phyloP scores from a whole-genome alignment of 352 stramenopile genomes.

The Thalassiosira exigua region DNA sequence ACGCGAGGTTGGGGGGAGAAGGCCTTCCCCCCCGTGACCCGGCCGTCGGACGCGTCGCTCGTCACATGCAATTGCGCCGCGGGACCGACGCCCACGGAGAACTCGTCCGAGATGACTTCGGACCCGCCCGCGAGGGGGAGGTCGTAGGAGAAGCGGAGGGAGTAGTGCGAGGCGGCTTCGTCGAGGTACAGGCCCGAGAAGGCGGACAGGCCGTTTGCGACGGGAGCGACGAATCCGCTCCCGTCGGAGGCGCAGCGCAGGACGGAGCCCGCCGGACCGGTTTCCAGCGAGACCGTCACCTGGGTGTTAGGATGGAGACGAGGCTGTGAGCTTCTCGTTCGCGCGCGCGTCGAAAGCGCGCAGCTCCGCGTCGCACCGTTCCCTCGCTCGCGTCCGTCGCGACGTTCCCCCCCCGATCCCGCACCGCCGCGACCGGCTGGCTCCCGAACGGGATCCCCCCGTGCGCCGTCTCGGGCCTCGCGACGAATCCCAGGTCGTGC shows the following conservation, averaged over 20 bases:
- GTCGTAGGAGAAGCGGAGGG: constrained; percentile 61
- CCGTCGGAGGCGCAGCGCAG: constrained; percentile 35
- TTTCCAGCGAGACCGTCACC: constrained; percentile 50
- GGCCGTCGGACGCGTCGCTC: constrained; percentile 53
- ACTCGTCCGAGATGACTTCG: constrained; percentile 53
- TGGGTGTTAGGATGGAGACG: not conserved
- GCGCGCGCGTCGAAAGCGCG: too few species aligned
- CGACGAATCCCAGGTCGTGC: constrained; percentile 53
- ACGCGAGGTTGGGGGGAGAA: constrained; percentile 59
- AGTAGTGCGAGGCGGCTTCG: constrained; percentile 57
- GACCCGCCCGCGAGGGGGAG: constrained; percentile 38
- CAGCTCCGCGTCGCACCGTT: constrained; percentile 32
- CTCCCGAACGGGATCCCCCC: constrained; percentile 54
- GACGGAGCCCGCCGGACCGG: constrained; percentile 18
- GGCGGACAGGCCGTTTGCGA: constrained; percentile 43
- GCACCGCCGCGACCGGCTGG: constrained; percentile 57
- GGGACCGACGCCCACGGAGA: constrained; percentile 61
- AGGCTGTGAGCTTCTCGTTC: not conserved
- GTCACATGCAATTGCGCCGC: constrained; percentile 44
- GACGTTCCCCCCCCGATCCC: constrained; percentile 67
- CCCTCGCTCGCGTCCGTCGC: constrained; percentile 55
- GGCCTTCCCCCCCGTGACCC: constrained; percentile 54
- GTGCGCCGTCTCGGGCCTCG: constrained; percentile 52
- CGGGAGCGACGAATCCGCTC: constrained; percentile 33
- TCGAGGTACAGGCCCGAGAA: constrained; percentile 68